phyloP scores from a whole-genome alignment of 2,329 filamentous ascomycete genomes.

The Paraphaeosphaeria sporulosa region DNA sequence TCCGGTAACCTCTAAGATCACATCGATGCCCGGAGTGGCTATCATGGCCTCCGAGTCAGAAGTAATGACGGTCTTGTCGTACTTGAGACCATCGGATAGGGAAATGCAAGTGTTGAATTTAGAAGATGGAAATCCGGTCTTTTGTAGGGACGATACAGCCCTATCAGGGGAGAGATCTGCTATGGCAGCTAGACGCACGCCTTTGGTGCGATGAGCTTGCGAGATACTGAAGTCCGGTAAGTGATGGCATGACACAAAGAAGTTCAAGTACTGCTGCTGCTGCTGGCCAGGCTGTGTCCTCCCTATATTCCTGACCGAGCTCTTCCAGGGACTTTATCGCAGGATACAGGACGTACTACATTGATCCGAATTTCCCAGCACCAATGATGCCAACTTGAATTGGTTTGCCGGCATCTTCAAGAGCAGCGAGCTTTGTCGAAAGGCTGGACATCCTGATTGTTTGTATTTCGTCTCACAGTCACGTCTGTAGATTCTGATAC shows the following conservation, averaged over 20 bases:
- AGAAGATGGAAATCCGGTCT: conserved; percentile 52
- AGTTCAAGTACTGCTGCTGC: background rate
- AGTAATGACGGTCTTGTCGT: conserved; percentile 53
- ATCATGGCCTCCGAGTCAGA: conserved; percentile 54
- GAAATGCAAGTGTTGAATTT: conserved; percentile 48
- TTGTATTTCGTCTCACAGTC: background rate
- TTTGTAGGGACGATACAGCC: conserved; percentile 51
- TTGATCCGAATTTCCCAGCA: conserved; percentile 57
- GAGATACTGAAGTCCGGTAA: conserved; percentile 44
- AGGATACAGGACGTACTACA: conserved; percentile 46
- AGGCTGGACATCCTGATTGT: conserved; percentile 22
- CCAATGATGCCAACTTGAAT: conserved; percentile 54
- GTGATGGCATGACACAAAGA: background rate
- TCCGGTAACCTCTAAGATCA: conserved; percentile 56
- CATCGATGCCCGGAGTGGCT: conserved; percentile 53
- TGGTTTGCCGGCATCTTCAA: conserved; percentile 22
- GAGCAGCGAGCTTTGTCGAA: conserved; percentile 24
- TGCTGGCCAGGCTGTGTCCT: background rate
- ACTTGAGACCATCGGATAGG: conserved; percentile 47
- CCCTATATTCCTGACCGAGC: background rate
- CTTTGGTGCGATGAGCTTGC: conserved; percentile 53
- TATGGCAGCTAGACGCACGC: conserved; percentile 54
- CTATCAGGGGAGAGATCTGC: conserved; percentile 54
- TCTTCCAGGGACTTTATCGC: background rate
- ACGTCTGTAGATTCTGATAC: background rate